Conservation (phyloP, 768 basidiomycete species). For the Rubroboletus satanas region DNA sequence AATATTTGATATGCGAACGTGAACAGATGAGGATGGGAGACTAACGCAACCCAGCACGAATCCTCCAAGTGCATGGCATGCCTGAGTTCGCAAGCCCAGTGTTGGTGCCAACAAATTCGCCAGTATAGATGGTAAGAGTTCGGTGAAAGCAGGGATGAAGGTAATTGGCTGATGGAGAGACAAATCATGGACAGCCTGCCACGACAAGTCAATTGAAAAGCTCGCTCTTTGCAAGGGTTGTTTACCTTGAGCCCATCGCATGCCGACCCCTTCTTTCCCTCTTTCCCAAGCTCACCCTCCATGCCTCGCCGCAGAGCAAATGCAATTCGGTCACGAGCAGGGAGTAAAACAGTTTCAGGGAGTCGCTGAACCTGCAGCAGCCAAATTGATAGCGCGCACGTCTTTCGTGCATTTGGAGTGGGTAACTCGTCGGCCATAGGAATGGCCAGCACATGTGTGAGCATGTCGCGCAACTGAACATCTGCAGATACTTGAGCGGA, state of each 20-base stretch:
- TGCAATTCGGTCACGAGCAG: slow-evolving; percentile 63
- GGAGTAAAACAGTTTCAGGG: slow-evolving; percentile 54
- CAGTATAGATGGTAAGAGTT: slow-evolving; percentile 59
- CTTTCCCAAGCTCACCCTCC: slow-evolving; percentile 81
- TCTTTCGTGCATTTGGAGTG: slow-evolving; percentile 84
- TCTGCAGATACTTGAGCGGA: slow-evolving; percentile 38
- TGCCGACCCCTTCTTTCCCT: slow-evolving; percentile 81
- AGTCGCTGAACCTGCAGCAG: slow-evolving; percentile 69
- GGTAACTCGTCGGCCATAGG: slow-evolving; percentile 66
- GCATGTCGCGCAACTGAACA: slow-evolving; percentile 52
- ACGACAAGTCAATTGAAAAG: slow-evolving; percentile 10
- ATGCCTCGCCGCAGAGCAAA: slow-evolving; percentile 72
- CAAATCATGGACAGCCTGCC: slow-evolving; percentile 70
- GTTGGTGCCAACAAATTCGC: slow-evolving; percentile 61
- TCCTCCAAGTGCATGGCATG: slow-evolving; percentile 72
- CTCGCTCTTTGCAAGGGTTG: slow-evolving; percentile 5
- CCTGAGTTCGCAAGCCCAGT: slow-evolving; percentile 61
- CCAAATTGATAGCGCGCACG: slow-evolving; percentile 74
- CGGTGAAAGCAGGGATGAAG: slow-evolving; percentile 65
- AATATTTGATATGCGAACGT: slow-evolving; percentile 49
- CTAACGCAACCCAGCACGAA: slow-evolving; percentile 52
- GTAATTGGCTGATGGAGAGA: slow-evolving; percentile 56
- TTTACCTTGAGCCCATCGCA: slow-evolving; percentile 75
- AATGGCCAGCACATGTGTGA: slow-evolving; percentile 65
- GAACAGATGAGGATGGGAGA: slow-evolving; percentile 45